A percentile compares a stretch with the other conserved stretches of the same genome.
Conservation (phyloP, 345 rosid genomes). For the Xanthoceras sorbifolium region DNA sequence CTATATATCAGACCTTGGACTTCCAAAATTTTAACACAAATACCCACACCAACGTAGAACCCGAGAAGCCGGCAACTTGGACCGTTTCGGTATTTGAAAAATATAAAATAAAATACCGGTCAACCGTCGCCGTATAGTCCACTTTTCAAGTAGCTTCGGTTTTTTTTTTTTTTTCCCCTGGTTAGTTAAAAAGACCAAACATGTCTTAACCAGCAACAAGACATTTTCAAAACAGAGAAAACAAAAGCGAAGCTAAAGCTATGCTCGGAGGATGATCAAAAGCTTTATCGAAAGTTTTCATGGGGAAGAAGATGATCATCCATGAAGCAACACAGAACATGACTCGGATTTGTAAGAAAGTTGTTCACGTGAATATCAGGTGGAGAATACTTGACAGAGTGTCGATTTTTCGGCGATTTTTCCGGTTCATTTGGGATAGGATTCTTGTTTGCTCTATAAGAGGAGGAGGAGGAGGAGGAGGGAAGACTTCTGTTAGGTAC, state of each 20-base stretch:
- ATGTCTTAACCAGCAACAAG: neutral
- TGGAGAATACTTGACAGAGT: constrained; percentile 62
- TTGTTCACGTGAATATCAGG: constrained; percentile 51
- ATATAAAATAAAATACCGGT: constrained; percentile 37
- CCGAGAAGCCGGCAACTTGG: constrained; percentile 53
- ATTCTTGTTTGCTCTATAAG: constrained; percentile 71
- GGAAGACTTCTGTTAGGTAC: constrained; percentile 52
- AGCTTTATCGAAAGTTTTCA: constrained; percentile 11
- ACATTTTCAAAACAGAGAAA: constrained; percentile 2
- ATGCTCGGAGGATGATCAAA: neutral
- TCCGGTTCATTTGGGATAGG: constrained; percentile 73
- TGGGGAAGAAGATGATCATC: constrained; percentile 40
- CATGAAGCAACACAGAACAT: constrained; percentile 47
- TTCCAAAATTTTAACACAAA: constrained; percentile 30
- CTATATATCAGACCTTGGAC: neutral
- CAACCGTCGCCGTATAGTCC: constrained; percentile 34
- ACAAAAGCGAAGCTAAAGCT: neutral
- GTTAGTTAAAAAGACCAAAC: constrained; percentile 22
- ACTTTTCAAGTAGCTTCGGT: neutral
- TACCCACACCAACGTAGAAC: constrained; percentile 27
- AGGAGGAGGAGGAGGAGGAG: neutral
- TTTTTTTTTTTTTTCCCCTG: neutral
- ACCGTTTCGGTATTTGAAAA: constrained; percentile 24
- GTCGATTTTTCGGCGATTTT: constrained; percentile 60
- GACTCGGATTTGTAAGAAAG: constrained; percentile 56